These are phyloP conservation scores for Hanseniaspora gamundiae DNA, from an alignment of 1,139 yeast species.

Conservation along the genomic window DNA sequence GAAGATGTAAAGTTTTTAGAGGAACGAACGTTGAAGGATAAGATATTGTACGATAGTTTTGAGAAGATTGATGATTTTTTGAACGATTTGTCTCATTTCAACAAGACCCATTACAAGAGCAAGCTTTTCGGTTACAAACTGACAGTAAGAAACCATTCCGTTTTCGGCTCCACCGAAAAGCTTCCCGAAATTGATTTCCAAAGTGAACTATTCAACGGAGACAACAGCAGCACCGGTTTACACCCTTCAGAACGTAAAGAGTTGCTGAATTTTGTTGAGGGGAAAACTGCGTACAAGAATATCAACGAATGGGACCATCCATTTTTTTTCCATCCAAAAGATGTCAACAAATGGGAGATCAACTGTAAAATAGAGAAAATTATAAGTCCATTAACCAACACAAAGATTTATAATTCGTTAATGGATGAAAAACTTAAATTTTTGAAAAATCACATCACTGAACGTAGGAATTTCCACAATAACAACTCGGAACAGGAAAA, in stretches of 20 bases:
- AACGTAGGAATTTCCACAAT: background rate
- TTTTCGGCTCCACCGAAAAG: background rate
- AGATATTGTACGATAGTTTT: background rate
- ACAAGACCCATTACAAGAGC: background rate
- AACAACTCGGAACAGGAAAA: background rate
- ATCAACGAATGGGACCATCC: constrained; percentile 17
- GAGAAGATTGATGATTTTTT: background rate
- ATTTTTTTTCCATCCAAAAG: constrained; percentile 15
- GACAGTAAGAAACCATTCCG: background rate
- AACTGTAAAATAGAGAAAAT: constrained; percentile 11
- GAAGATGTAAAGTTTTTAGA: constrained; percentile 8
- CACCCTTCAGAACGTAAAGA: constrained; percentile 5
- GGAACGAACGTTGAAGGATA: constrained; percentile 8
- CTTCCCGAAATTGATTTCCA: background rate
- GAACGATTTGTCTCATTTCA: background rate
- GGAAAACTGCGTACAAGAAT: constrained; percentile 12
- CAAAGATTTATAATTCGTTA: constrained; percentile 12
- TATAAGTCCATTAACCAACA: constrained; percentile 8
- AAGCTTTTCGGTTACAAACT: background rate
- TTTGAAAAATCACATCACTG: constrained; percentile 7
- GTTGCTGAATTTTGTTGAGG: background rate
- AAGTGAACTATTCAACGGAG: too few species aligned
- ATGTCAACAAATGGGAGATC: constrained; percentile 20
- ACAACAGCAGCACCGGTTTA: constrained; percentile 9
- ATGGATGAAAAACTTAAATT: constrained; percentile 16